Base-by-base conservation (phyloP, 345 rosid genomes). In the Rhodomyrtus tomentosa region DNA sequence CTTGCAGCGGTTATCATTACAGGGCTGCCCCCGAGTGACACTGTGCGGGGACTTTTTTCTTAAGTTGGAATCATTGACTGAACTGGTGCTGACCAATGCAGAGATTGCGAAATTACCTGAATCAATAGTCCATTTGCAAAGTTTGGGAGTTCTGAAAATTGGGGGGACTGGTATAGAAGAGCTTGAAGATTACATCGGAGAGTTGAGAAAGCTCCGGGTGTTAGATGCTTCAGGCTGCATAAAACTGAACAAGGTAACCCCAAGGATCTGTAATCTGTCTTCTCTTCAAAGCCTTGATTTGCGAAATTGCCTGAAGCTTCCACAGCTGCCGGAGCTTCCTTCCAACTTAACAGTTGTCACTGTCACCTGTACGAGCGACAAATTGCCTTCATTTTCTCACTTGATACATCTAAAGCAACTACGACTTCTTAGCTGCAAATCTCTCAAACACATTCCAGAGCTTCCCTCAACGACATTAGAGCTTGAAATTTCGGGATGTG, bases 81-180 rank as follows among this genome's bases (percentile, higher is more conserved):
- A 55, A 55, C 62, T 25, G 27, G 62, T 55, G 13, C 6, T 55
- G 4, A 5, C 62, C 29, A 0, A 0, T 2, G 3, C 62, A 55
- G 2, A 0, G 1, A 25, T 55, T 25, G 25, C 27, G 13, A 29
- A 55, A 55, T 11, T 25, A 55, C 62, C 62, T 2, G 15, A 10
- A 25, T 55, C 62, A 29, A 55, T 55, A 55, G 2, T 2, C 25
- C 4, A 55, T 0, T 55, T 55, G 62, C 62, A 8, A 12, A 55
- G 25, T 55, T 55, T 55, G 29, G 15, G 15, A 25, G 4, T 55
- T 55, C 14, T 55, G 62, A 55, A 55, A 24, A 11, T 55, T 2
- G 10, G 62, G 0, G 0, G 0, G 0, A 55, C 29, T 55, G 0
- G 0, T 0, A 55, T 55, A 10, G 0, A 11, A 24, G 10, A 7